Evolutionary conservation across 768 basidiomycete species (phyloP).

Genomic region (Inosperma sp.): DNA sequence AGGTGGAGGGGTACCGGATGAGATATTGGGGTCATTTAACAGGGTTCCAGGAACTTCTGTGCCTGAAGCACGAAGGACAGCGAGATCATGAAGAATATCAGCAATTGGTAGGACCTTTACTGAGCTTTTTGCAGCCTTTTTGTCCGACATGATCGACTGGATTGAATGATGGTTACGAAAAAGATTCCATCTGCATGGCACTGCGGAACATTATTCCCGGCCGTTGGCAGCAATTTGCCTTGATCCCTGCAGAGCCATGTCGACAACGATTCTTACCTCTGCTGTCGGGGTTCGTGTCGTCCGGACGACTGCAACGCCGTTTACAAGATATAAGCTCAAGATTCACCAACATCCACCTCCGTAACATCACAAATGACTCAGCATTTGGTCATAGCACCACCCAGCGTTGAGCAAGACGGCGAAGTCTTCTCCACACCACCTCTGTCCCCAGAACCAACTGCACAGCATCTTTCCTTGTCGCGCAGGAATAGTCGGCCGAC

Average conservation of each 20-base stretch:
- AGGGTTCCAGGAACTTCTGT: background rate
- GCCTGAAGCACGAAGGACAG: conserved; percentile 59
- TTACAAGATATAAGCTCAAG: too few species aligned
- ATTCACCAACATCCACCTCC: too few species aligned
- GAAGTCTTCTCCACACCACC: conserved; percentile 44
- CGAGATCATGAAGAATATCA: conserved; percentile 67
- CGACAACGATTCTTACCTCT: too few species aligned
- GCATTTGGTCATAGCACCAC: too few species aligned
- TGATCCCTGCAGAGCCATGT: too few species aligned
- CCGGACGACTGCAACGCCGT: too few species aligned
- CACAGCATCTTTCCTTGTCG: conserved; percentile 36
- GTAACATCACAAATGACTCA: too few species aligned
- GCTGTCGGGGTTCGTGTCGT: too few species aligned
- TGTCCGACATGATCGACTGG: conserved; percentile 21
- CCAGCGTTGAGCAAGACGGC: conserved; percentile 27
- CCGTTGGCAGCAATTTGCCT: background rate
- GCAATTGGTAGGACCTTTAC: conserved; percentile 50
- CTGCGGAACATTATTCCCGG: too few species aligned
- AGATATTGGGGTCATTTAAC: background rate
- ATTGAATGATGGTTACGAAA: too few species aligned
- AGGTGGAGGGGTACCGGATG: conserved; percentile 15
- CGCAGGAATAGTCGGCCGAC: conserved; percentile 41
- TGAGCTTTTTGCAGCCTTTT: conserved; percentile 31
- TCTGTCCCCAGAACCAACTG: conserved; percentile 30
- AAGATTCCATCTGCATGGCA: too few species aligned